Conservation (phyloP, 257 asterid species). For the Voacanga thouarsii region DNA sequence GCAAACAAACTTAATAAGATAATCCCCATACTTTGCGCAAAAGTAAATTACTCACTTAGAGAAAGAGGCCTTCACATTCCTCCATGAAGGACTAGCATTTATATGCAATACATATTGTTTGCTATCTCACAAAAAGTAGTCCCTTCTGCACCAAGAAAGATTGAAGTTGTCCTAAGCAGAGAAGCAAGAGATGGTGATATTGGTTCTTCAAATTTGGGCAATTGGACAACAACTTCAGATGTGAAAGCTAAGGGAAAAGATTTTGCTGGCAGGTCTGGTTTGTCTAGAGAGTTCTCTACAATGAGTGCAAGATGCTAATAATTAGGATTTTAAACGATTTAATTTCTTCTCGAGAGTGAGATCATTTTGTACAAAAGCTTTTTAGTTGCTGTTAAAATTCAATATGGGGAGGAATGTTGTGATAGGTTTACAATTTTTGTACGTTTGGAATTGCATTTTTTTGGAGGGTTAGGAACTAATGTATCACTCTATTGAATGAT, state of each 20-base stretch:
- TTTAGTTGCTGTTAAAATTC: no score
- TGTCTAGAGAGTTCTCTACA: conserved; percentile 13
- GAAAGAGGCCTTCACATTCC: conserved; percentile 27
- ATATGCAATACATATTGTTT: conserved; percentile 29
- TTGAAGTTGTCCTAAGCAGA: background rate
- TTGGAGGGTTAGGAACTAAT: background rate
- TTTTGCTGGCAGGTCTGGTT: conserved; percentile 1
- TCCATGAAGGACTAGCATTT: conserved; percentile 26
- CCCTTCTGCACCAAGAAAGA: background rate
- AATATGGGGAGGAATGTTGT: no score
- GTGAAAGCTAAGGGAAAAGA: background rate
- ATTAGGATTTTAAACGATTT: background rate
- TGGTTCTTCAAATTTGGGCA: background rate
- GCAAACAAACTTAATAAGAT: conserved; percentile 14
- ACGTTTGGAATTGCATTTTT: background rate
- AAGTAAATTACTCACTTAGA: conserved; percentile 19
- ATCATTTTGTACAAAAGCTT: no score
- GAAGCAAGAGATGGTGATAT: background rate
- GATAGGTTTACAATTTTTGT: no score
- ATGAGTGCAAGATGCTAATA: conserved; percentile 5
- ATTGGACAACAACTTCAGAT: background rate
- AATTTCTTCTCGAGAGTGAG: no score
- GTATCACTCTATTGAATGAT: no score
- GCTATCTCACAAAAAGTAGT: background rate
- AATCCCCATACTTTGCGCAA: conserved; percentile 24